Evolutionary conservation across 1,284 basidiomycete genomes (phyloP).

Genomic region (Peniophora sp.): DNA sequence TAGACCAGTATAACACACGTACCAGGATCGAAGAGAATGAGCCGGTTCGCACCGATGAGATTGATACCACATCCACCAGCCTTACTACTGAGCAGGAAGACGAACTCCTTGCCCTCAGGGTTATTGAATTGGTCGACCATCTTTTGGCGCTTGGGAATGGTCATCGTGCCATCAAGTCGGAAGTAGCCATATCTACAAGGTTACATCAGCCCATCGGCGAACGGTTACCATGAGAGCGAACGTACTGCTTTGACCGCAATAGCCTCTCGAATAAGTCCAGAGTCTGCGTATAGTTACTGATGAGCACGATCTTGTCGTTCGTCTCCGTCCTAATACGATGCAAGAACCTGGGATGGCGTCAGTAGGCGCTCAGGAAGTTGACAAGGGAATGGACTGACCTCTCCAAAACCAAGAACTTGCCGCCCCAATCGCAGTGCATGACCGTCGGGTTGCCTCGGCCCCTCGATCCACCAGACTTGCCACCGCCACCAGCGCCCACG

Average conservation of each 20-base stretch:
- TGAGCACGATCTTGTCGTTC: slow-evolving; percentile 96
- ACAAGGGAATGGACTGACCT: slow-evolving; percentile 64
- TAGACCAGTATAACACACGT: slow-evolving; percentile 13
- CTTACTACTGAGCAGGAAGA: slow-evolving; percentile 94
- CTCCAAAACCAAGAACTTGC: slow-evolving; percentile 93
- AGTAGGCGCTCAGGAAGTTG: neutral
- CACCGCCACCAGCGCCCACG: slow-evolving; percentile 38
- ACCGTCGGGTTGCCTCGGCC: slow-evolving; percentile 29
- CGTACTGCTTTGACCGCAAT: slow-evolving; percentile 76
- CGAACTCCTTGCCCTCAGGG: slow-evolving; percentile 89
- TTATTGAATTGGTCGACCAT: slow-evolving; percentile 98
- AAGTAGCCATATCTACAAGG: slow-evolving; percentile 79
- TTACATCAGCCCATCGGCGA: neutral
- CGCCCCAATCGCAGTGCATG: slow-evolving; percentile 74
- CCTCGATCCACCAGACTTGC: slow-evolving; percentile 26
- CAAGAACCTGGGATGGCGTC: slow-evolving; percentile 63
- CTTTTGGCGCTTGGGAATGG: slow-evolving; percentile 91
- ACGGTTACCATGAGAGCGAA: no score
- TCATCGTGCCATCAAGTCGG: slow-evolving; percentile 91
- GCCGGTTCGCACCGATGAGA: slow-evolving; percentile 92
- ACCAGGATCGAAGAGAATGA: slow-evolving; percentile 96
- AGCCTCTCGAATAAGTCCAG: slow-evolving; percentile 91
- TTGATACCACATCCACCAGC: slow-evolving; percentile 99
- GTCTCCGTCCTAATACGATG: slow-evolving; percentile 77
- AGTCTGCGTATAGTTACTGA: slow-evolving; percentile 98